These are phyloP conservation scores for Phytophthora crassamura DNA, from an alignment of 352 stramenopile species.

Conservation along the genomic window DNA sequence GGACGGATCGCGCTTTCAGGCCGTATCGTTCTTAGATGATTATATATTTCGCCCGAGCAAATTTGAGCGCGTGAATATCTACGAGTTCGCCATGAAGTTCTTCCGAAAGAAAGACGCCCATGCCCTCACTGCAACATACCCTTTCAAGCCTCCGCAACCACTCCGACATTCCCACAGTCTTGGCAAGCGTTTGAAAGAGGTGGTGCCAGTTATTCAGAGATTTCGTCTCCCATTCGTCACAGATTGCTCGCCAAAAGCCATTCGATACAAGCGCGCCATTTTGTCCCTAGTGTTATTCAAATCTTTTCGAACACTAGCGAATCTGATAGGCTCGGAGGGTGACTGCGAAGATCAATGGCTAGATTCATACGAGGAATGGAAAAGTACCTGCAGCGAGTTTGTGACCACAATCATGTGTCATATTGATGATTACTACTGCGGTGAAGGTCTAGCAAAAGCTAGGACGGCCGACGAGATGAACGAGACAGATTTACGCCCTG, in stretches of 20 bases:
- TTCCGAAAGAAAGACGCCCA: too few species aligned
- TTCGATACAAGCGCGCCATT: slow-evolving; percentile 1
- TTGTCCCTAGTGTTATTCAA: slow-evolving; percentile 5
- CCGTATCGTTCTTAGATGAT: slow-evolving; percentile 11
- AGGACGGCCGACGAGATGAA: too few species aligned
- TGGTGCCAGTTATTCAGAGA: not conserved
- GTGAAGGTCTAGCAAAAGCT: too few species aligned
- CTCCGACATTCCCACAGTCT: not conserved
- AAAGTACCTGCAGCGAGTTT: not conserved
- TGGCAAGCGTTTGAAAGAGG: not conserved
- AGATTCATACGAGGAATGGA: not conserved
- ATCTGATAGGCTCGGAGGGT: not conserved
- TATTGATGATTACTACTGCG: too few species aligned
- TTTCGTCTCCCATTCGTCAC: too few species aligned
- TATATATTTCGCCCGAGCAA: slow-evolving; percentile 1
- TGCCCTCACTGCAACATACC: too few species aligned
- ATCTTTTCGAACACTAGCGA: slow-evolving; percentile 1
- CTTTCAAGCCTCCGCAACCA: not conserved
- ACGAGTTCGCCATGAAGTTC: slow-evolving; percentile 10
- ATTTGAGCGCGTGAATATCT: not conserved
- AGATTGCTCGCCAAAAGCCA: not conserved
- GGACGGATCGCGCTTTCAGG: not conserved
- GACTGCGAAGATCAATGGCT: not conserved
- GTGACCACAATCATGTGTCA: too few species aligned
- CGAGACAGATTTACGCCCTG: too few species aligned